These are phyloP conservation scores for Emergomyces africanus DNA, from an alignment of 2,329 filamentous ascomycete genomes.

Conservation along the genomic window DNA sequence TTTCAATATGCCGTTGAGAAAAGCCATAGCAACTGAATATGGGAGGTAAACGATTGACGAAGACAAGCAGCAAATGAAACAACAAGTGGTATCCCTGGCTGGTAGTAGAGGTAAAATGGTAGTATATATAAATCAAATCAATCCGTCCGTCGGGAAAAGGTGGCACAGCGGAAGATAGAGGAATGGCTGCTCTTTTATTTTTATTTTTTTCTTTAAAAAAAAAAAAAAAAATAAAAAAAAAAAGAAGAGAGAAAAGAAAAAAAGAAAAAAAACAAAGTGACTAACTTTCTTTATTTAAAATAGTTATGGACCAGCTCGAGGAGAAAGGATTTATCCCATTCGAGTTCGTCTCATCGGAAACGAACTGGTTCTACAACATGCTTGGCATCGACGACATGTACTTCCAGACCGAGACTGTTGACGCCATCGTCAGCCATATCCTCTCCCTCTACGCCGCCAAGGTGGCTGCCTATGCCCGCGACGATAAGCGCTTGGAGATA, in stretches of 20 bases:
- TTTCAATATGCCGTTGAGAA: background rate
- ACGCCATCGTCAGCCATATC: conserved; percentile 85
- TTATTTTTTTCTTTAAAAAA: too few species aligned
- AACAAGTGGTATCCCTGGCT: background rate
- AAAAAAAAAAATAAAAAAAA: too few species aligned
- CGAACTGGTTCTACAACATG: conserved; percentile 94
- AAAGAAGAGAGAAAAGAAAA: too few species aligned
- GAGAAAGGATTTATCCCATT: conserved; percentile 76
- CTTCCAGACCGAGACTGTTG: conserved; percentile 78
- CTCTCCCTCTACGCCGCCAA: conserved; percentile 96
- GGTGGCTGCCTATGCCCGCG: conserved; percentile 80
- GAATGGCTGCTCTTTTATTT: background rate
- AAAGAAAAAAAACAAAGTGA: too few species aligned
- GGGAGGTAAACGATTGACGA: background rate
- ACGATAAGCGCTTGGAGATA: conserved; percentile 91
- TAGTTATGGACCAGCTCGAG: conserved; percentile 69
- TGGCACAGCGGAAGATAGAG: background rate
- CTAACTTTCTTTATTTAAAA: conserved; percentile 13
- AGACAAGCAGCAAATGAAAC: background rate
- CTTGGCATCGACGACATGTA: conserved; percentile 98
- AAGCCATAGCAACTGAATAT: background rate
- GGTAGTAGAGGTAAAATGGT: background rate
- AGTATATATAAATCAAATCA: too few species aligned
- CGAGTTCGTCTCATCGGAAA: conserved; percentile 71
- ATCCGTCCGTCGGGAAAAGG: background rate